Conservation (phyloP, 805 yeast genomes). For the Metschnikowia dekortorum region DNA sequence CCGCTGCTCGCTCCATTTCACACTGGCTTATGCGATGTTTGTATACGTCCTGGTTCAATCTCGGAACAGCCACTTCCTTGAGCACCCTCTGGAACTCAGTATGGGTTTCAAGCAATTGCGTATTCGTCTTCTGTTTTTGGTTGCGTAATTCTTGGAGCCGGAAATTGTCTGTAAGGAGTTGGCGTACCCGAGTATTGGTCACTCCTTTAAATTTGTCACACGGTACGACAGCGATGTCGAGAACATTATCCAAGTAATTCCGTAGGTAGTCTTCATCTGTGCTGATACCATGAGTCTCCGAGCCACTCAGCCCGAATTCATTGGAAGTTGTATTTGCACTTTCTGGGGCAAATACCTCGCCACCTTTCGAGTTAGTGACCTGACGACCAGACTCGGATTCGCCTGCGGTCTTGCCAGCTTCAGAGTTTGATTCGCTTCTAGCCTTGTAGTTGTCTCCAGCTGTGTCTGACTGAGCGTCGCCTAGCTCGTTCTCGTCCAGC, state of each 20-base stretch:
- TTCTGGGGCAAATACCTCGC: no score
- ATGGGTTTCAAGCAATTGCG: slow-evolving; percentile 20
- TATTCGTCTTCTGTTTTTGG: slow-evolving; percentile 20
- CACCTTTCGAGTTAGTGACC: neutral
- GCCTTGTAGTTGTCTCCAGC: neutral
- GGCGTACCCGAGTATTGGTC: slow-evolving; percentile 17
- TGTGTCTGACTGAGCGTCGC: neutral
- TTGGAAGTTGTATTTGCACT: neutral
- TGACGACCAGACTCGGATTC: neutral
- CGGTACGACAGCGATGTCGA: slow-evolving; percentile 6
- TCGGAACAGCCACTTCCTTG: slow-evolving; percentile 24
- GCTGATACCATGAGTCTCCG: neutral
- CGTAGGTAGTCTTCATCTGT: slow-evolving; percentile 19
- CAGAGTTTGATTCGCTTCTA: neutral
- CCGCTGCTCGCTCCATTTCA: neutral
- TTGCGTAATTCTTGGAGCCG: slow-evolving; percentile 20
- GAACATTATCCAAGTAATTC: slow-evolving; percentile 20
- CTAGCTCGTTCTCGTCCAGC: neutral
- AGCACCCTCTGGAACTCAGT: slow-evolving; percentile 30
- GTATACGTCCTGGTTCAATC: slow-evolving; percentile 20
- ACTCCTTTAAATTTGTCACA: slow-evolving; percentile 3
- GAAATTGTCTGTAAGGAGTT: slow-evolving; percentile 26
- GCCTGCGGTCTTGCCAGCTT: neutral
- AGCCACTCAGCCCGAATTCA: neutral
- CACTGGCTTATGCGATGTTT: slow-evolving; percentile 3